Evolutionary conservation across 2,329 filamentous ascomycete genomes (phyloP), one percentile per base, ranked within the genome.

Genomic region (Monosporascus sp.): DNA sequence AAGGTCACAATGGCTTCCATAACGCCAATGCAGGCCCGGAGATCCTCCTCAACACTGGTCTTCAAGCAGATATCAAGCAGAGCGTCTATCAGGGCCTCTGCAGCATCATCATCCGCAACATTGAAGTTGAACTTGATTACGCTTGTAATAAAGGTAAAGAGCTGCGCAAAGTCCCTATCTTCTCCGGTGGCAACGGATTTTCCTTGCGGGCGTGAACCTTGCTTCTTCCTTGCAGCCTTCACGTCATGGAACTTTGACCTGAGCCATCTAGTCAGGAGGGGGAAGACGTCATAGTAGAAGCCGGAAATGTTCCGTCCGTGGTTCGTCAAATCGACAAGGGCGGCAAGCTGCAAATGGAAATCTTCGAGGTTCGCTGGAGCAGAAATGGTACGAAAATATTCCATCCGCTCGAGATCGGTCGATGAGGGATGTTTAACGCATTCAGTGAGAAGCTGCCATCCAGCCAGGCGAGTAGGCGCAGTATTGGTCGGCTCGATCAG

Each of bases 61-160:
- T 79, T 82, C 67, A 84, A 80, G 69, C 87, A 90, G 46, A 91
- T 88, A 51, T 76, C 71, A 46, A 90, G 75, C 8, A 89, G 71
- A 14, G 78, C 78, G 53, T 82, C 77, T 53, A 92, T 81, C 51
- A 91, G 71, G 3, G 75, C 74, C 50, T 78, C 78, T 20, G 88
- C 76, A 46, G 86, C 81, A 34, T 77, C 70, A 58, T 88, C 85
- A 58, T 80, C 79, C 24, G 87, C 83, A 34, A 84, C 78, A 59
- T 85, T 87, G 67, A 85, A 87, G 66, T 86, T 90, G 74, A 89
- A 91, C 65, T 89, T 90, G 72, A 89, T 83, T 51, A 90, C 77
- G 57, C 88, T 83, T 53, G 80, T 78, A 51, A 87, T 76, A 59
- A 85, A 88, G 14, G 74, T 70, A 63, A 91, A 90, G 2, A 91